Evolutionary conservation across 495 filamentous ascomycete genomes (phyloP), one percentile per base, ranked within the genome.

Genomic region (Acidiella bohemica): DNA sequence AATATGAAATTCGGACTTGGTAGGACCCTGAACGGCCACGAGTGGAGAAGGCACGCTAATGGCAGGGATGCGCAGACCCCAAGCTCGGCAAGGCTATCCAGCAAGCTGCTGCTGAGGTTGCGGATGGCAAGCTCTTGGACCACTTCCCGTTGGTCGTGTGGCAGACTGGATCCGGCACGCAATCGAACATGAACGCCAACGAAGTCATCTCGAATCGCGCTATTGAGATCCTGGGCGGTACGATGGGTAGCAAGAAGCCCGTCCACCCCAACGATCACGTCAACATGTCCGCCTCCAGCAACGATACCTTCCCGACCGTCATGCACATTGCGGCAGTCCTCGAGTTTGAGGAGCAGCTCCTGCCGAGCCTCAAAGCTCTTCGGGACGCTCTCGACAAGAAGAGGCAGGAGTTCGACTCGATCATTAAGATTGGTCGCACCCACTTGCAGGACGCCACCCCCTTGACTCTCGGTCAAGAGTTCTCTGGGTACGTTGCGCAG

Each of bases 111-210:
- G 73, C 77, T 39, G 90, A 97, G 66, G 92, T 97, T 27, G 86
- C 87, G 31, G 78, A 80, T 49, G 76, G 88, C 53, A 93, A 95
- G 72, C 78, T 96, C 48, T 62, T 93, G 57, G 86, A 94, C 63
- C 90, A 97, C 74, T 97, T 97, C 67, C 90, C 87, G 40, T 80
- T 97, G 35, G 90, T 96, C 38, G 88, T 97, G 55, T 97, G 90
- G 90, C 90, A 97, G 65, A 97, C 90, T 26, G 90, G 90, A 41
- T 96, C 92, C 13, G 90, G 90, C 54, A 97, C 90, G 19, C 90
- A 97, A 67, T 93, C 86, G 58, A 97, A 97, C 75, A 97, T 97
- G 90, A 97, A 97, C 70, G 87, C 90, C 59, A 97, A 97, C 65
- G 90, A 97, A 66, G 90, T 97, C 60, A 97, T 97, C 65, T 94